Percentiles rank a stretch among this genome's conserved stretches.
Evolutionary conservation across 1,284 basidiomycete species (phyloP).

Genomic region (Ustilago tritici): DNA sequence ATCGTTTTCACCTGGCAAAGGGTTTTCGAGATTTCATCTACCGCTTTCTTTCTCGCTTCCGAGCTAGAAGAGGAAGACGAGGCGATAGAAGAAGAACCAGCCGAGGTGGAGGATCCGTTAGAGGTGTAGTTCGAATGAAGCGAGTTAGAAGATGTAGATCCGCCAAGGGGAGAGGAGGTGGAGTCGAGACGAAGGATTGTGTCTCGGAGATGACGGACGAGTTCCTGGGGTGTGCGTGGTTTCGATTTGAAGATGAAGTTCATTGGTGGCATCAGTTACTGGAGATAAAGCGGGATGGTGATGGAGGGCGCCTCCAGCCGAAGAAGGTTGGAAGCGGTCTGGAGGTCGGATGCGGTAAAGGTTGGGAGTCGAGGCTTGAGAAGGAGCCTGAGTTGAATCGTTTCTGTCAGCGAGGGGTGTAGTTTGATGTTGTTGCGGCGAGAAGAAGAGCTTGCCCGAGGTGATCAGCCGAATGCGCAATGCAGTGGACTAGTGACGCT

Average conservation of each 20-base stretch:
- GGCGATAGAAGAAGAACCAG: slow-evolving; percentile 14
- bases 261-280: slow-evolving; percentile 46
- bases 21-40: slow-evolving; percentile 88
- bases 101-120: slow-evolving; percentile 16
- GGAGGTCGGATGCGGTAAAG: too few relatives aligned
- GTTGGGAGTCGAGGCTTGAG: neutral
- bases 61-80: slow-evolving; percentile 18
- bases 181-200: slow-evolving; percentile 59
- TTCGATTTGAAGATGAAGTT: slow-evolving; percentile 69
- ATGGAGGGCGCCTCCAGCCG: too few relatives aligned
- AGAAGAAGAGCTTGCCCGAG: neutral
- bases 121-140: slow-evolving; percentile 28
- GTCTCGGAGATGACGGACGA: slow-evolving; percentile 62
- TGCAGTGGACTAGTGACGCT: neutral
- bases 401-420: too few relatives aligned
- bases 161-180: slow-evolving; percentile 25
- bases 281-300: neutral
- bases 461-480: neutral
- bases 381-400: neutral
- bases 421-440: too few relatives aligned
- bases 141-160: slow-evolving; percentile 33
- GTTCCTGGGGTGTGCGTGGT: slow-evolving; percentile 63
- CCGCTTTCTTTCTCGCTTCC: slow-evolving; percentile 74
- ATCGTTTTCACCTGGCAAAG: slow-evolving; percentile 88
- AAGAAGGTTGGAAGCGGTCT: neutral